Conservation (phyloP, 257 asterid genomes). For the Salvia rosmarinus region DNA sequence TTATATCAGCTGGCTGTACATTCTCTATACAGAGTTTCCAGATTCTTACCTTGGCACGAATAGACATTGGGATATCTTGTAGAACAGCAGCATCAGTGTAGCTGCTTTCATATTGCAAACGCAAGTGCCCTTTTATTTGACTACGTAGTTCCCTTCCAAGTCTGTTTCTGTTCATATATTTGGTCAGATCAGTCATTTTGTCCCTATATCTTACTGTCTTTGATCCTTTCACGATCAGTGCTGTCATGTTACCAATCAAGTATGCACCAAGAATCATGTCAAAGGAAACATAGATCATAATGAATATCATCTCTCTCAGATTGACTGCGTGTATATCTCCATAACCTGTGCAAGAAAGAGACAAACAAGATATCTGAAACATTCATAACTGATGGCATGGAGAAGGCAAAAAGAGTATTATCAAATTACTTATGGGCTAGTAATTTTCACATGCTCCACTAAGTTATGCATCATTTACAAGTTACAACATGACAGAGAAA, state of each 20-base stretch:
- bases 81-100: constrained; percentile 76
- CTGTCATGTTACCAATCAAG: constrained; percentile 97
- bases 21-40: not conserved
- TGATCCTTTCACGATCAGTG: constrained; percentile 90
- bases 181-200: constrained; percentile 78
- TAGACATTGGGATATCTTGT: constrained; percentile 85
- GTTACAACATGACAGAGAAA: not conserved
- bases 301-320: constrained; percentile 87
- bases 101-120: constrained; percentile 89
- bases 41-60: constrained; percentile 76
- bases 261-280: constrained; percentile 96
- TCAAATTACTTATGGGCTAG: not conserved
- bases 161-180: constrained; percentile 78
- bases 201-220: constrained; percentile 90
- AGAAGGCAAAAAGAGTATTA: not conserved
- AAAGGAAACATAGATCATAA: constrained; percentile 87
- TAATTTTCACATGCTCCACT: not conserved
- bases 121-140: constrained; percentile 90
- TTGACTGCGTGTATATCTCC: constrained; percentile 98
- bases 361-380: not conserved
- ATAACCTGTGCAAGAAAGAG: constrained; percentile 61
- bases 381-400: not conserved
- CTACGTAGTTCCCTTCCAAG: constrained; percentile 70
- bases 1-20: not conserved
- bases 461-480: not conserved